A percentile compares a stretch with the other conserved stretches of the same genome.
Evolutionary conservation across 768 basidiomycete species (phyloP).

Genomic region (Tulasnella sp.): DNA sequence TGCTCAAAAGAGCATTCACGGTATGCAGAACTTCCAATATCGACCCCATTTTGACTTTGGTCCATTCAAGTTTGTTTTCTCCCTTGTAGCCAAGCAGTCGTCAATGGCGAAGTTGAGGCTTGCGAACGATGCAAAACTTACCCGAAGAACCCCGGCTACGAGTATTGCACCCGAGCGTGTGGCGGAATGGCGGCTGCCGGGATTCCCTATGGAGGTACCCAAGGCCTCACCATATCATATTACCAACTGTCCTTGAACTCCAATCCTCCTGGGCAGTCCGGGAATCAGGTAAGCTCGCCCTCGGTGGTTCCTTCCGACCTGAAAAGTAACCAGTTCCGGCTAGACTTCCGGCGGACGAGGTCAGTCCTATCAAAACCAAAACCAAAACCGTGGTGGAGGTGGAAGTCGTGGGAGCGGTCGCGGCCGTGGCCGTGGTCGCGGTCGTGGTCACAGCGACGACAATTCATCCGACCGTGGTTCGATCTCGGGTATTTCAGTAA

Average conservation of each 20-base stretch:
- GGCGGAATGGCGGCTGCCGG: not conserved
- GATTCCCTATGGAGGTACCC: not conserved
- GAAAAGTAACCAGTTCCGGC: not conserved
- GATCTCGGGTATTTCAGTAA: not conserved
- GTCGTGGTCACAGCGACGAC: not conserved
- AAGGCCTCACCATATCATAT: not conserved
- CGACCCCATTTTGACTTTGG: no score
- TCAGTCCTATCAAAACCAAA: not conserved
- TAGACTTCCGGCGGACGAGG: not conserved
- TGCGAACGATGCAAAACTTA: not conserved
- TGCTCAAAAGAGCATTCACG: not conserved
- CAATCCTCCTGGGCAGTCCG: not conserved
- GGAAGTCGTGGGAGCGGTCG: not conserved
- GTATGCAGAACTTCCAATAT: not conserved
- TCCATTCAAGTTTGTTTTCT: no score
- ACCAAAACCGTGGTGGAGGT: not conserved
- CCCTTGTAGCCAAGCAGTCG: not conserved
- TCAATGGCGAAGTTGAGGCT: not conserved
- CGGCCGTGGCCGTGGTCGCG: not conserved
- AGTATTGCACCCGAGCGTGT: not conserved
- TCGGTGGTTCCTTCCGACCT: not conserved
- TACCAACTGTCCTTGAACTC: not conserved
- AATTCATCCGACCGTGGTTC: not conserved
- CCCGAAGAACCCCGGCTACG: constrained; percentile 14
- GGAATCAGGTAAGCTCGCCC: not conserved